Base-by-base conservation (phyloP, 768 basidiomycete genomes). In the Filobasidium floriforme region DNA sequence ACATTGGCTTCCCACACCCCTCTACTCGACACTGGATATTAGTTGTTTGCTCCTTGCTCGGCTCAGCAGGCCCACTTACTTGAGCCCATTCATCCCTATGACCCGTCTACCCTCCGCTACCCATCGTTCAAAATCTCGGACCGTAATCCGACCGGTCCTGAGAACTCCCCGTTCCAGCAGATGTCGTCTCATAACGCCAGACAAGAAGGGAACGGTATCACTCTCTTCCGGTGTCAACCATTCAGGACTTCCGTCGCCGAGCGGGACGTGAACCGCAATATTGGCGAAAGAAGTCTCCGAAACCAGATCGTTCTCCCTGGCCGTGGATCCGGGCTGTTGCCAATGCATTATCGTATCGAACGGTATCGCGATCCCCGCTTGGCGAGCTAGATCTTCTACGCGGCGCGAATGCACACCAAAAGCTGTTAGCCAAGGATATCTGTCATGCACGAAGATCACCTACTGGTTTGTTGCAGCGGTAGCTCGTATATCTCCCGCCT, bases 41-140 rank as follows among this genome's bases (percentile, higher is more conserved):
- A 57, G 54, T 15, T 6, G 15, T 19, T 3, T 15, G 18, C 24
- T 7, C 7, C 15, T 24, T 24, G n/a, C 15, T 32, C 29, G 54
- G 4, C 32, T 37, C 22, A 57, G 26, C 22, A 24, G 22, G 15
- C 6, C 22, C 5, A 24, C 59, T 40, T 40, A 60, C 59, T 29
- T 14, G 5, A 60, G 59, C 37, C 59, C 59, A 41, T 60, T 60
- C 29, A 60, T 40, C 19, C 59, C 59, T 14, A 60, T 60, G 5
- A 60, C 40, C 26, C 59, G 18, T 26, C 59, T 60, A 15, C 37
- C 37, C 40, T 60, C 59, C 6, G 5, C 37, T 19, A 41, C 59
- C 59, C 59, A 60, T 43, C 41, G 32, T n/a, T 26, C 18, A 41
- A 60, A 26, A 22, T 60, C 41, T n/a, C n/a, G 1, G 29, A 60